A percentile compares a stretch with the other conserved stretches of the same genome.
These are phyloP conservation scores for Marasmius oreades DNA, from an alignment of 1,284 basidiomycete genomes.

Conservation along the genomic window DNA sequence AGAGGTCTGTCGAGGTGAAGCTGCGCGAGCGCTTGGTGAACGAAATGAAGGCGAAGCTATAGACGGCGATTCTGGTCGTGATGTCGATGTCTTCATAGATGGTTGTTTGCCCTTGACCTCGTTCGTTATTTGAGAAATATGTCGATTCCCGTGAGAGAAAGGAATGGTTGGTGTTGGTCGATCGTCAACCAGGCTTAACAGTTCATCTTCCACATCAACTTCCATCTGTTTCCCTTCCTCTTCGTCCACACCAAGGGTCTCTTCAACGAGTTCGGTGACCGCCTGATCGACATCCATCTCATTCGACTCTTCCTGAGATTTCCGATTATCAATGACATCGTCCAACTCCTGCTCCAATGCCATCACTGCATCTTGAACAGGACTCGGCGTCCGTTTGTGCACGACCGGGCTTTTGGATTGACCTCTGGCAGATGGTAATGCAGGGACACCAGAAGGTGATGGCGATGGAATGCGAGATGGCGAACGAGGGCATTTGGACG, in stretches of 20 bases:
- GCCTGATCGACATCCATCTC: constrained; percentile 40
- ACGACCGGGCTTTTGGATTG: constrained; percentile 10
- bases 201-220: constrained; percentile 68
- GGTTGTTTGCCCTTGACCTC: constrained; percentile 3
- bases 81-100: background rate
- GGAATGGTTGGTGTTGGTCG: constrained; percentile 20
- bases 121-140: background rate
- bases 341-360: constrained; percentile 46
- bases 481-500: constrained; percentile 15
- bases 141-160: background rate
- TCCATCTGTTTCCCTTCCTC: constrained; percentile 29
- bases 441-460: background rate
- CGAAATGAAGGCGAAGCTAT: constrained; percentile 18
- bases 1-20: constrained; percentile 19
- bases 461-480: constrained; percentile 12
- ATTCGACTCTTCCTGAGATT: constrained; percentile 25
- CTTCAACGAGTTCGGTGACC: constrained; percentile 36
- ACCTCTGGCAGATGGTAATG: background rate
- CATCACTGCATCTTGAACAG: constrained; percentile 26
- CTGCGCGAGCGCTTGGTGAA: constrained; percentile 10
- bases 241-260: constrained; percentile 28
- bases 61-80: constrained; percentile 4
- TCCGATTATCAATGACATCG: constrained; percentile 17
- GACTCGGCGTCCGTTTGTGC: constrained; percentile 20
- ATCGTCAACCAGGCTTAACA: constrained; percentile 64